These are phyloP conservation scores for Scorias spongiosa DNA, from an alignment of 2,329 filamentous ascomycete genomes.

Conservation along the genomic window DNA sequence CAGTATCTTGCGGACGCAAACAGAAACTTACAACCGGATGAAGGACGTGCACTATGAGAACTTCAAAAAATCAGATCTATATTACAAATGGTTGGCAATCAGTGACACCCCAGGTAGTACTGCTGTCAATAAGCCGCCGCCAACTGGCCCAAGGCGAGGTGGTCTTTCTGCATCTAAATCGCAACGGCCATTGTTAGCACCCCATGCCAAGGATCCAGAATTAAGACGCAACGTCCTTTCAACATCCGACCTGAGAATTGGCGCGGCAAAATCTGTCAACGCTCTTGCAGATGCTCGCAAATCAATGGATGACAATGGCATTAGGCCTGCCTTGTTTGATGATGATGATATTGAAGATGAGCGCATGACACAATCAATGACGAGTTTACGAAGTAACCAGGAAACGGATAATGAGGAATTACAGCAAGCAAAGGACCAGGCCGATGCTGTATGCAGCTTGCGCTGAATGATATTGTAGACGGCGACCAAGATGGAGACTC, in stretches of 20 bases:
- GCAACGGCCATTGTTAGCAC: constrained; percentile 11
- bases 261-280: constrained; percentile 28
- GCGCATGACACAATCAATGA: constrained; percentile 57
- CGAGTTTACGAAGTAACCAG: constrained; percentile 61
- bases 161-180: constrained; percentile 8
- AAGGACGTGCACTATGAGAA: constrained; percentile 62
- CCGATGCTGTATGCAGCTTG: constrained; percentile 83
- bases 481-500: constrained; percentile 52
- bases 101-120: constrained; percentile 40
- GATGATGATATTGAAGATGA: constrained; percentile 69
- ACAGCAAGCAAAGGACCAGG: constrained; percentile 46
- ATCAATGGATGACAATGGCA: constrained; percentile 53
- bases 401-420: constrained; percentile 52
- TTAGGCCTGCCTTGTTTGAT: constrained; percentile 44
- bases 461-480: constrained; percentile 82
- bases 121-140: constrained; percentile 20
- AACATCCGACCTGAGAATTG: constrained; percentile 41
- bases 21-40: constrained; percentile 69
- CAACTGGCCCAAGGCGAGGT: constrained; percentile 7
- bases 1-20: constrained; percentile 70
- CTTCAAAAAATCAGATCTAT: constrained; percentile 87
- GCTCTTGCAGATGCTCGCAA: constrained; percentile 37
- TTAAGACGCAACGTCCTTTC: constrained; percentile 45
- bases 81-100: constrained; percentile 87
- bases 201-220: constrained; percentile 25